These are phyloP conservation scores for Colletotrichum brevisporum DNA, from an alignment of 2,329 filamentous ascomycete species.

Conservation along the genomic window DNA sequence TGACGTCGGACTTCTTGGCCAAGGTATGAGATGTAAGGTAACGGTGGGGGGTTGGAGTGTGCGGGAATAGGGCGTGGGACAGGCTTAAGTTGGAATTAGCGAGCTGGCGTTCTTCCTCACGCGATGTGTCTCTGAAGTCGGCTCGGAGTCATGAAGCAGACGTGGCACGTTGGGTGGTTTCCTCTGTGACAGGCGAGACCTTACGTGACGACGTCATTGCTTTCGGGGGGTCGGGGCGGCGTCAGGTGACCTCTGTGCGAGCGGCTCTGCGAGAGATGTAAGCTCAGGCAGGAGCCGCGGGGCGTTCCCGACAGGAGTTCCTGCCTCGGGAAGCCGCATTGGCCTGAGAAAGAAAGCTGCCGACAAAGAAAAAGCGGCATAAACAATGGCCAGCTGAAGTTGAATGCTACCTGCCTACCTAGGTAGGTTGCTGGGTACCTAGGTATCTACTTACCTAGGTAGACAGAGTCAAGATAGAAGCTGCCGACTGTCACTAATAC, in stretches of 20 bases:
- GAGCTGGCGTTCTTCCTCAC: slow-evolving; percentile 1
- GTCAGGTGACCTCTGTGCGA: slow-evolving; percentile 35
- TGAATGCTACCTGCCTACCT: neutral
- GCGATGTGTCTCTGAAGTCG: slow-evolving; percentile 31
- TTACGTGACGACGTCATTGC: slow-evolving; percentile 41
- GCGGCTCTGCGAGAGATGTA: no score
- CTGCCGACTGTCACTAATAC: slow-evolving; percentile 7
- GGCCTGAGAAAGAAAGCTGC: slow-evolving; percentile 1
- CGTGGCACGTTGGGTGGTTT: slow-evolving; percentile 38
- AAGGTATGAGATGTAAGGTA: slow-evolving; percentile 23
- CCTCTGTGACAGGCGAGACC: slow-evolving; percentile 38
- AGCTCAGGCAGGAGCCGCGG: slow-evolving; percentile 4
- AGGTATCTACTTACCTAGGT: no score
- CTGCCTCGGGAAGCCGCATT: slow-evolving; percentile 5
- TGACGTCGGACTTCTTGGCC: slow-evolving; percentile 19
- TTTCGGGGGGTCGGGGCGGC: slow-evolving; percentile 25
- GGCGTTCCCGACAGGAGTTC: neutral
- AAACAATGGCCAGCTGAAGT: slow-evolving; percentile 1
- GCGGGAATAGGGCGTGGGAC: neutral
- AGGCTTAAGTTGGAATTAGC: slow-evolving; percentile 3
- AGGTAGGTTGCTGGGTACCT: no score
- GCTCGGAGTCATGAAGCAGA: slow-evolving; percentile 38
- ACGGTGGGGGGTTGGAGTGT: slow-evolving; percentile 12
- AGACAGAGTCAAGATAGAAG: slow-evolving; percentile 11
- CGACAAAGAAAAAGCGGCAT: slow-evolving; percentile 8